Evolutionary conservation across 345 rosid species (phyloP), one percentile per base, ranked within the genome.

Genomic region (Orychophragmus violaceus): DNA sequence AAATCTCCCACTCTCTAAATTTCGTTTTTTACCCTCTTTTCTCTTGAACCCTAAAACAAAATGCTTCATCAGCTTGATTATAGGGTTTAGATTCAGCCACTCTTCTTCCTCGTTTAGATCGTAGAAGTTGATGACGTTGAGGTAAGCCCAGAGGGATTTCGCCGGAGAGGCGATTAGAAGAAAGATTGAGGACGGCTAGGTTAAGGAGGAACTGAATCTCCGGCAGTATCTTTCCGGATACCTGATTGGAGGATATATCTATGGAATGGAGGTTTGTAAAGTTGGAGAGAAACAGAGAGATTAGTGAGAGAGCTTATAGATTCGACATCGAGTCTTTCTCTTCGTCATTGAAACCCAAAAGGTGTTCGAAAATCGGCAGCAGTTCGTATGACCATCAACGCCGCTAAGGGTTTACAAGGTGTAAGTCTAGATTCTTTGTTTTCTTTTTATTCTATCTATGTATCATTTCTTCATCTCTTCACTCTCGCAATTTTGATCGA

Each of bases 351-450:
- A n/a, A n/a, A n/a, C n/a, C n/a, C n/a, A n/a, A n/a, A n/a, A 94
- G 70, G 95, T 90, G 50, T 89, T 94, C 36, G 88, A 94, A 94
- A 94, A 83, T 88, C 97, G 52, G 93, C 95, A 58, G 97, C 97
- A 62, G 88, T 94, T 45, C 99, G 90, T 74, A 94, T 94, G 97
- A 94, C 87, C 81, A 94, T 94, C 72, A 90, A 88, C 80, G 96
- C 97, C 61, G 99, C 96, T 57, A 94, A 90, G 80, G 95, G 96
- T 48, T 80, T 94, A 62, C 99, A 94, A 94, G 80, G 90, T 94
- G 99, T 87, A 64, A 41, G 24, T 17, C 49, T 59, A 10, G n/a
- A n/a, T n/a, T n/a, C n/a, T n/a, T n/a, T n/a, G n/a, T n/a, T 14
- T 18, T 62, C 52, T 29, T 5, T 10, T 2, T 4, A 6, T 41